A percentile compares a stretch with the other conserved stretches of the same genome.
Evolutionary conservation across 306 rosid species (phyloP).

Genomic region (Ormosia semicastrata): DNA sequence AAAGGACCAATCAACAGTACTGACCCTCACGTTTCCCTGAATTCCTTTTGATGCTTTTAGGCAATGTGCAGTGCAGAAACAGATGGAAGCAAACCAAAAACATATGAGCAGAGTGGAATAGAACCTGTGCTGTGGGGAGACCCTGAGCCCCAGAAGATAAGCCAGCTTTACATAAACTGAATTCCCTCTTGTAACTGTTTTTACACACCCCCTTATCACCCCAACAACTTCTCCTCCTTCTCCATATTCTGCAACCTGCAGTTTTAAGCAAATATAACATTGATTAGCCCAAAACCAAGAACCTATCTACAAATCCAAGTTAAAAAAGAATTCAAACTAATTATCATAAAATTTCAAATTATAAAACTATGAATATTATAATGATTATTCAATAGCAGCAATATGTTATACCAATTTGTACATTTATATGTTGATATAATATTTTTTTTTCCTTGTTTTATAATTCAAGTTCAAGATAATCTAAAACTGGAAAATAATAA

Average conservation of each 20-base stretch:
- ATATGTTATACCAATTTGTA: background rate
- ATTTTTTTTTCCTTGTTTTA: background rate
- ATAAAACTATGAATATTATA: background rate
- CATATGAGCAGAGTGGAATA: constrained; percentile 15
- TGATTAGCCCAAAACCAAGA: background rate
- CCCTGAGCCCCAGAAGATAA: constrained; percentile 88
- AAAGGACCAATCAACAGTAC: background rate
- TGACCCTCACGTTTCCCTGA: constrained; percentile 5
- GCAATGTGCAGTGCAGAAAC: constrained; percentile 31
- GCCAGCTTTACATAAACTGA: constrained; percentile 62
- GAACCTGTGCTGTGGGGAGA: constrained; percentile 83
- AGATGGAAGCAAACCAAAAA: constrained; percentile 29
- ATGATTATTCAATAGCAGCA: background rate
- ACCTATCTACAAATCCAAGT: background rate
- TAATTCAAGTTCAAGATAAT: background rate
- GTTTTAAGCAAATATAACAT: background rate
- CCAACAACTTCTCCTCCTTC: constrained; percentile 69
- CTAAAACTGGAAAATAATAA: background rate
- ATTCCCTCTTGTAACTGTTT: constrained; percentile 66
- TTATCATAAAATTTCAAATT: background rate
- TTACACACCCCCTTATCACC: constrained; percentile 84
- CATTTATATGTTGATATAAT: background rate
- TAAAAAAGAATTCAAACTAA: background rate
- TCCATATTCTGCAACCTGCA: constrained; percentile 89
- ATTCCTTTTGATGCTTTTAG: constrained; percentile 13